Base-by-base conservation (phyloP, 2,329 filamentous ascomycete species). In the Verticillium nubilum region DNA sequence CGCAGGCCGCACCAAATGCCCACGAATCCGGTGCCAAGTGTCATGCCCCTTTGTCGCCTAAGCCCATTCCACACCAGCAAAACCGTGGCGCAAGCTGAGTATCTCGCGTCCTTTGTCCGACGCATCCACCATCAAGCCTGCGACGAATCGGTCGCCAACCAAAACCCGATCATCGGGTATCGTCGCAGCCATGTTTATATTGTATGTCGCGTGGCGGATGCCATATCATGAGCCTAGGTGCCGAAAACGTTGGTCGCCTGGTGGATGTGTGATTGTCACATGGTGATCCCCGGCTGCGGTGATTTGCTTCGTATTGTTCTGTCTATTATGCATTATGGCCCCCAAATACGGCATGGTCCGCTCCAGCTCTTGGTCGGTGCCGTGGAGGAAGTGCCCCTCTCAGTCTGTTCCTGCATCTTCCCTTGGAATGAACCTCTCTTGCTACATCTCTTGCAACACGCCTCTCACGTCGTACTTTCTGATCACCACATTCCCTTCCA, bases 311-410 rank as follows among this genome's bases (percentile, higher is more conserved):
- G 29, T 52, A 58, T 54, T 60, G 27, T 62, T 57, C 59, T 62
- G 52, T 2, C 57, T 13, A 62, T 61, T 62, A 61, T 47, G 57
- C n/a, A 61, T 62, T 59, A 61, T 27, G 54, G 56, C 56, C 35
- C 57, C 58, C 55, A 35, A 37, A 10, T 12, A 62, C 42, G 37
- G 65, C 64, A 47, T 47, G 70, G 68, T 68, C 66, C 68, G 66
- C 72, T 69, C 72, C 74, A 76, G 74, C 74, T 69, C 74, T 76
- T 76, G 74, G 73, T 76, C 67, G 67, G 68, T 69, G 64, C 61
- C 62, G 55, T 47, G 37, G 26, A 58, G 31, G 23, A 35, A 19
- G n/a, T 25, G 54, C 55, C 55, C 52, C 35, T 54, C 60, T 60
- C 59, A 58, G 17, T 54, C 33, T 47, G 17, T 60, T 55, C 33